phyloP scores from a whole-genome alignment of 352 stramenopile genomes.

The Peronospora farinosa region DNA sequence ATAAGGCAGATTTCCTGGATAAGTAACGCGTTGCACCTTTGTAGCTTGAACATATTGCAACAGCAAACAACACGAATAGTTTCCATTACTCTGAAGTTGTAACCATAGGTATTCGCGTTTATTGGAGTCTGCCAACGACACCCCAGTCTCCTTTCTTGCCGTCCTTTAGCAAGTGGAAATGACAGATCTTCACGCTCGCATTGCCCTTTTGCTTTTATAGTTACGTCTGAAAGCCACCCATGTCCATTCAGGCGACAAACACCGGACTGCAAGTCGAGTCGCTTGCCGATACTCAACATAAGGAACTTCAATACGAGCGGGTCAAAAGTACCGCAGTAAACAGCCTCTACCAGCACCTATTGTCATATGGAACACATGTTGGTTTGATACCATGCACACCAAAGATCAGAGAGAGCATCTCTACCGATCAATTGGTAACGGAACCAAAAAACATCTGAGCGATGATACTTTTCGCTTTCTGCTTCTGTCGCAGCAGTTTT shows the following conservation, averaged over 20 bases:
- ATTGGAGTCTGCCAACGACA: no score
- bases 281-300: background rate
- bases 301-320: background rate
- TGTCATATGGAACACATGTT: background rate
- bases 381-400: conserved; percentile 3
- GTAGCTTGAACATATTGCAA: background rate
- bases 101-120: background rate
- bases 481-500: conserved; percentile 13
- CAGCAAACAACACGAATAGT: conserved; percentile 3
- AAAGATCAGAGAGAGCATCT: conserved; percentile 1
- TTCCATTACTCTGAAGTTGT: background rate
- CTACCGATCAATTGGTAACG: conserved; percentile 1
- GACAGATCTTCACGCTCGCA: background rate
- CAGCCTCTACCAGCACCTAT: background rate
- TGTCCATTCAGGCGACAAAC: background rate
- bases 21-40: conserved; percentile 8
- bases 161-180: background rate
- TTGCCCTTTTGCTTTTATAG: background rate
- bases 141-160: background rate
- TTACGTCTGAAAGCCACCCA: background rate
- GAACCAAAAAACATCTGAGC: conserved; percentile 8
- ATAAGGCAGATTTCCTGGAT: conserved; percentile 26
- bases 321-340: background rate
- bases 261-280: background rate
- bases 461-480: conserved; percentile 8